Percentiles rank a stretch among this genome's conserved stretches.
Evolutionary conservation across 1,284 basidiomycete species (phyloP).

Genomic region (Stereum hirsutum): DNA sequence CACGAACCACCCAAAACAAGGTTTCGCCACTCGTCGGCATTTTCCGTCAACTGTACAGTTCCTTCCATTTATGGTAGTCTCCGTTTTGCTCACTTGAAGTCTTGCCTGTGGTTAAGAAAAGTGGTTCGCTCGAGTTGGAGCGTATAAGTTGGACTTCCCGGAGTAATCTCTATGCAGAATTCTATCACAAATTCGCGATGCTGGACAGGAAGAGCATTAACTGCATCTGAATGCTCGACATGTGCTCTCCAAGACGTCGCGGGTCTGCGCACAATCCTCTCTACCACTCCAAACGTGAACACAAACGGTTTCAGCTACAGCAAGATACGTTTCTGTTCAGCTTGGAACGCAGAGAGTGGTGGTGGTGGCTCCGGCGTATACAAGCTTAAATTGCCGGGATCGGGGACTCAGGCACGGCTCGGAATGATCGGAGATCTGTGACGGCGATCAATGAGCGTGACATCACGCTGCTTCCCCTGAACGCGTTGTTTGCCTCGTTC

Average conservation of each 20-base stretch:
- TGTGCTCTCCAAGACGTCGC: too few species aligned
- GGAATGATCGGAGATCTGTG: too few species aligned
- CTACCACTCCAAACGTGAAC: too few species aligned
- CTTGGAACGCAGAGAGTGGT: too few species aligned
- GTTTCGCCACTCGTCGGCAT: background rate
- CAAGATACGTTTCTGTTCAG: too few species aligned
- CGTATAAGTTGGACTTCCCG: background rate
- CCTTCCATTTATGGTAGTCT: background rate
- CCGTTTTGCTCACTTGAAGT: background rate
- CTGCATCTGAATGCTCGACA: background rate
- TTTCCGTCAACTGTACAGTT: slow-evolving; percentile 6
- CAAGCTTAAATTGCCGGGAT: too few species aligned
- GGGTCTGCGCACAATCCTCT: too few species aligned
- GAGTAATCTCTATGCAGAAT: background rate
- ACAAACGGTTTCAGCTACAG: too few species aligned
- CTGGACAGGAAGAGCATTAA: background rate
- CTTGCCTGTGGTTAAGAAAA: background rate
- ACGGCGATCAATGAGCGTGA: too few species aligned
- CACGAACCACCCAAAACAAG: background rate
- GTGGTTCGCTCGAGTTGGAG: background rate
- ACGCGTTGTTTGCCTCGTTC: background rate
- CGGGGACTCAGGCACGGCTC: too few species aligned
- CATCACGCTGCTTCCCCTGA: background rate
- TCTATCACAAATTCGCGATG: background rate
- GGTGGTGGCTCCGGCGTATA: too few species aligned